phyloP scores from a whole-genome alignment of 2,329 filamentous ascomycete genomes.

The Tolypocladium paradoxum region DNA sequence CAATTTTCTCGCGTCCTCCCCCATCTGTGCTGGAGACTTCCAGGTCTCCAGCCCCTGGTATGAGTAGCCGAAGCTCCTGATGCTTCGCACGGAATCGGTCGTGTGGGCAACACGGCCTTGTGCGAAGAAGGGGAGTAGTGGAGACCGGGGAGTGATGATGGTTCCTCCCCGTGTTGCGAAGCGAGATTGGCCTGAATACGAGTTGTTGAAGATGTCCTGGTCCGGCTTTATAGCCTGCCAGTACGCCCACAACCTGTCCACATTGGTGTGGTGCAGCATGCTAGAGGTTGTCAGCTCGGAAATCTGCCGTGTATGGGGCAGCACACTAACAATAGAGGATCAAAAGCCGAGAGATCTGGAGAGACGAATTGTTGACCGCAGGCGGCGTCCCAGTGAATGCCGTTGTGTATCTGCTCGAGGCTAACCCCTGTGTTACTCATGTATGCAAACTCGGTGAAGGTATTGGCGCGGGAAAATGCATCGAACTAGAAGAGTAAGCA shows the following conservation, averaged over 20 bases:
- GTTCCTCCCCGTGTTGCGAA: constrained; percentile 31
- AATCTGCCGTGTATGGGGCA: not conserved
- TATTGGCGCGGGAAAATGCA: constrained; percentile 23
- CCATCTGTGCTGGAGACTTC: constrained; percentile 19
- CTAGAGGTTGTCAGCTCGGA: constrained; percentile 6
- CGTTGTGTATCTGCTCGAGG: constrained; percentile 32
- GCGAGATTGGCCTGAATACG: constrained; percentile 22
- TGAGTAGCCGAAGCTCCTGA: constrained; percentile 26
- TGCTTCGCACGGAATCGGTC: constrained; percentile 30
- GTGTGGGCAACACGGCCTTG: constrained; percentile 11
- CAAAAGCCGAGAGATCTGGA: constrained; percentile 29
- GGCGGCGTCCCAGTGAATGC: constrained; percentile 27
- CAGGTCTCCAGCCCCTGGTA: constrained; percentile 26
- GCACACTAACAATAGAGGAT: constrained; percentile 30
- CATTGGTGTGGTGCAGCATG: constrained; percentile 44
- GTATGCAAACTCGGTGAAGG: constrained; percentile 23
- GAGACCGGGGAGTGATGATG: constrained; percentile 28
- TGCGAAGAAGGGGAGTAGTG: constrained; percentile 39
- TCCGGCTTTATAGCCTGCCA: constrained; percentile 33
- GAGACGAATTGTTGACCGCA: constrained; percentile 30
- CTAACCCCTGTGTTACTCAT: constrained; percentile 24
- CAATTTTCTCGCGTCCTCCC: constrained; percentile 15
- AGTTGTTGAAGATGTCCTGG: constrained; percentile 20
- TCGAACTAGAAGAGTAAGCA: constrained; percentile 22
- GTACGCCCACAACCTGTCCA: constrained; percentile 52